Base-by-base conservation (phyloP, 2,329 filamentous ascomycete species). In the Nemania sp. region DNA sequence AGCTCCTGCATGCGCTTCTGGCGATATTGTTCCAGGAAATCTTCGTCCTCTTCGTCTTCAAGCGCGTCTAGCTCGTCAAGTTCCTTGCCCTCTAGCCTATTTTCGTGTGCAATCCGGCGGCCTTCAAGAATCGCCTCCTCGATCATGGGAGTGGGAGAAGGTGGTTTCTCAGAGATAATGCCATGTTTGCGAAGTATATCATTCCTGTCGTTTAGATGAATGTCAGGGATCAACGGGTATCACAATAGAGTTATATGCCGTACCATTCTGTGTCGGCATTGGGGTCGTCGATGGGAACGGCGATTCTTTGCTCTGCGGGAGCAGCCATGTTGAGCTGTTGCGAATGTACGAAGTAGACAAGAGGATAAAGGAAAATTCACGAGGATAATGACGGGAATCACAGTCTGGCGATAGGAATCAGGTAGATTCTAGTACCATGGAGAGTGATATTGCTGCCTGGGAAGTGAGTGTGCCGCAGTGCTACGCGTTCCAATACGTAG, bases 261-360 rank as follows among this genome's bases (percentile, higher is more conserved):
- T 77, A 92, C 94, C 94, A 99, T 86, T 99, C 94, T 60, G 94
- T 99, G 71, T 99, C 94, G 59, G 91, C 94, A 69, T 97, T 96
- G 26, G 93, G 93, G 70, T 97, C 88, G 70, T 96, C 91, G 63
- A 99, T 88, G 39, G 92, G 91, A 56, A 99, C 94, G 66, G 80
- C 80, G 62, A 88, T 85, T 41, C 84, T 77, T 66, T 88, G 82
- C 49, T 88, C 84, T 62, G 73, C 66, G 30, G 84, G 83, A 26
- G 82, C 81, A 15, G 83, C 82, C 84, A 87, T 87, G 11, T 57
- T 67, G 52, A 12, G 26, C 6, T 6, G 4, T 26, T 3, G 3
- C 15, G 28, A 37, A 15, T 3, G 23, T 8, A 31, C 22, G 24
- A 9, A 22, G 41, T 36, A 43, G 48, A 12, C 33, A 9, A 5